A percentile compares a stretch with the other conserved stretches of the same genome.
Evolutionary conservation across 352 stramenopile genomes (phyloP).

Genomic region (Globisporangium iwayamae): DNA sequence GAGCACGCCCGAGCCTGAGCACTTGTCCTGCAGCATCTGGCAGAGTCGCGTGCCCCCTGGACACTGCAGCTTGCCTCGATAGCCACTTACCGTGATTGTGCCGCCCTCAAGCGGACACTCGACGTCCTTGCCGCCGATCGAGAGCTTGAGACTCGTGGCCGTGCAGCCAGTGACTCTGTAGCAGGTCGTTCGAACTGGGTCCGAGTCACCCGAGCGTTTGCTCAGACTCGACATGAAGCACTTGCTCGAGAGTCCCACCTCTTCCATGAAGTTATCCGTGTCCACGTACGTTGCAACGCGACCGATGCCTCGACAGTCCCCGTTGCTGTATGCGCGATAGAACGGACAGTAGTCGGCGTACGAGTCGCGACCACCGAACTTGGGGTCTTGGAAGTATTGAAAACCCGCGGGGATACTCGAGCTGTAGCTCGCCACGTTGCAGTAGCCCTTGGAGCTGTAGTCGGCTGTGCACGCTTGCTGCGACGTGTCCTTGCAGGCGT

Average conservation of each 20-base stretch:
- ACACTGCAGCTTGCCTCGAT: slow-evolving; percentile 46
- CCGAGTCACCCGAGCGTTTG: slow-evolving; percentile 31
- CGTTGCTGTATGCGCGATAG: slow-evolving; percentile 74
- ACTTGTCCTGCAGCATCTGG: slow-evolving; percentile 65
- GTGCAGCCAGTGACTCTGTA: slow-evolving; percentile 59
- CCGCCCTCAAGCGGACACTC: slow-evolving; percentile 59
- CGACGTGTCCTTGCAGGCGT: slow-evolving; percentile 45
- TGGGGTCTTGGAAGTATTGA: slow-evolving; percentile 73
- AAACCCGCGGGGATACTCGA: slow-evolving; percentile 71
- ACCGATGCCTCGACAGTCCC: slow-evolving; percentile 65
- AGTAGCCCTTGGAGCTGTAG: slow-evolving; percentile 71
- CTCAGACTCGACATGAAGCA: slow-evolving; percentile 74
- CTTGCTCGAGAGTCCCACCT: slow-evolving; percentile 43
- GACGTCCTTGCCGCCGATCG: slow-evolving; percentile 48
- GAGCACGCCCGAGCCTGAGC: slow-evolving; percentile 57
- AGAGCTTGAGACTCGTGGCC: slow-evolving; percentile 32
- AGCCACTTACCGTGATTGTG: slow-evolving; percentile 45
- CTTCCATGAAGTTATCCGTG: slow-evolving; percentile 50
- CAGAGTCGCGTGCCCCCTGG: slow-evolving; percentile 48
- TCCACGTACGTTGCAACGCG: slow-evolving; percentile 32
- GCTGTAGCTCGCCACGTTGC: slow-evolving; percentile 61
- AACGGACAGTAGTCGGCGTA: slow-evolving; percentile 83
- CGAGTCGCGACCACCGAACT: slow-evolving; percentile 51
- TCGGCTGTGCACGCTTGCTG: slow-evolving; percentile 61
- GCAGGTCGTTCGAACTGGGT: slow-evolving; percentile 37